These are phyloP conservation scores for Thraustotheca clavata DNA, from an alignment of 352 stramenopile genomes.

Conservation along the genomic window DNA sequence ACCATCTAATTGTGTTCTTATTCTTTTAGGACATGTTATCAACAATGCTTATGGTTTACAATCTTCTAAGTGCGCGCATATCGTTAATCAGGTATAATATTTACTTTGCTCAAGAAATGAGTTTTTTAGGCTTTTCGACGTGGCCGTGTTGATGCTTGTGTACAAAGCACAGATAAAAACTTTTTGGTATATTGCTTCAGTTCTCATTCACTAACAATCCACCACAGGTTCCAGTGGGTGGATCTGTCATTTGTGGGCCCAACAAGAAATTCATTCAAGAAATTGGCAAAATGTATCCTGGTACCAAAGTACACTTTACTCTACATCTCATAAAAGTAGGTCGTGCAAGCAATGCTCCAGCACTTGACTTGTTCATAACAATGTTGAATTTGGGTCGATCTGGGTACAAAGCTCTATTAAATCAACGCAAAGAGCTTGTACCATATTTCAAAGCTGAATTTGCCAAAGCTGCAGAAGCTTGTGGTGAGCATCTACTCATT, in stretches of 20 bases:
- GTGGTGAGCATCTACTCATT: constrained; percentile 87
- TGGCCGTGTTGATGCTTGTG: constrained; percentile 92
- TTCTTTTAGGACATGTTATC: constrained; percentile 86
- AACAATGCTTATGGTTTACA: constrained; percentile 99
- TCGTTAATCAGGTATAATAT: constrained; percentile 69
- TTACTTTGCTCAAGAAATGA: not conserved
- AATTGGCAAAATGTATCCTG: constrained; percentile 92
- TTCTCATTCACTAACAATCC: not conserved
- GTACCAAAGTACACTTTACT: not conserved
- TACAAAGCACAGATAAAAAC: constrained; percentile 99
- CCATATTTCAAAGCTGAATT: constrained; percentile 72
- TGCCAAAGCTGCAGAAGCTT: constrained; percentile 54
- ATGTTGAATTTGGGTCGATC: constrained; percentile 93
- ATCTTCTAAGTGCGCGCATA: constrained; percentile 88
- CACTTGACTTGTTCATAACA: constrained; percentile 98
- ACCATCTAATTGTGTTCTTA: not conserved
- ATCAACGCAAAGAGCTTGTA: constrained; percentile 72
- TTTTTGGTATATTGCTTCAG: constrained; percentile 79
- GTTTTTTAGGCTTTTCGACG: constrained; percentile 48
- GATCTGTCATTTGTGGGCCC: constrained; percentile 74
- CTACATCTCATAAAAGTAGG: constrained; percentile 29
- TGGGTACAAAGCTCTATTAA: constrained; percentile 84
- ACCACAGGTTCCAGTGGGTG: constrained; percentile 75
- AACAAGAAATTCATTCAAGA: constrained; percentile 63
- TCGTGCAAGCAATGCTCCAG: constrained; percentile 90